phyloP scores from a whole-genome alignment of 495 filamentous ascomycete genomes.

The Niebla homalea region DNA sequence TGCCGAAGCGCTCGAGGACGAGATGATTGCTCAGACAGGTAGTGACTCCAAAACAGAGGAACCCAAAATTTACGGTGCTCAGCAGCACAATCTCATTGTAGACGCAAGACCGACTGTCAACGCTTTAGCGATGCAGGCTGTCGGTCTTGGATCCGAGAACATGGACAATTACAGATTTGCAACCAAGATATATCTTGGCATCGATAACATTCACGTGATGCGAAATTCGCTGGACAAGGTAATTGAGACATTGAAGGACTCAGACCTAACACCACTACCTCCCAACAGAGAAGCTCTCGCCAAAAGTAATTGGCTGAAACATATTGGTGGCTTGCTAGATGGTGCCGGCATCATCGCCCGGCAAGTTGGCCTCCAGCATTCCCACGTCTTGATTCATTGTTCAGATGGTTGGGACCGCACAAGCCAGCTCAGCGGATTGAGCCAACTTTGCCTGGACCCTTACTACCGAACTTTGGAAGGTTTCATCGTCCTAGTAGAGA shows the following conservation, averaged over 20 bases:
- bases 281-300: conserved; percentile 71
- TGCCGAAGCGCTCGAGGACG: conserved; percentile 59
- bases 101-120: conserved; percentile 94
- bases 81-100: conserved; percentile 89
- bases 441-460: conserved; percentile 87
- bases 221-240: conserved; percentile 80
- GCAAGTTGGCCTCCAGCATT: conserved; percentile 81
- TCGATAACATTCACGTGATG: conserved; percentile 99
- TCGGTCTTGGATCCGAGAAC: conserved; percentile 89
- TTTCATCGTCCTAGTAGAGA: conserved; percentile 90
- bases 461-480: conserved; percentile 93
- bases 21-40: conserved; percentile 42
- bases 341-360: conserved; percentile 73
- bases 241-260: conserved; percentile 81
- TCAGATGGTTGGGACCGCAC: conserved; percentile 98
- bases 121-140: conserved; percentile 88
- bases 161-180: conserved; percentile 95
- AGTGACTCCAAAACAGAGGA: conserved; percentile 27
- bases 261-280: conserved; percentile 71
- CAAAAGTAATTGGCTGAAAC: conserved; percentile 84
- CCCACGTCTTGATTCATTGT: conserved; percentile 92
- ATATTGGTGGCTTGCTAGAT: conserved; percentile 73
- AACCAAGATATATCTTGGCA: conserved; percentile 88
- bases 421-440: conserved; percentile 84
- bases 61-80: conserved; percentile 72